Evolutionary conservation across 768 basidiomycete genomes (phyloP).

Genomic region (Pleurotus sapidus): DNA sequence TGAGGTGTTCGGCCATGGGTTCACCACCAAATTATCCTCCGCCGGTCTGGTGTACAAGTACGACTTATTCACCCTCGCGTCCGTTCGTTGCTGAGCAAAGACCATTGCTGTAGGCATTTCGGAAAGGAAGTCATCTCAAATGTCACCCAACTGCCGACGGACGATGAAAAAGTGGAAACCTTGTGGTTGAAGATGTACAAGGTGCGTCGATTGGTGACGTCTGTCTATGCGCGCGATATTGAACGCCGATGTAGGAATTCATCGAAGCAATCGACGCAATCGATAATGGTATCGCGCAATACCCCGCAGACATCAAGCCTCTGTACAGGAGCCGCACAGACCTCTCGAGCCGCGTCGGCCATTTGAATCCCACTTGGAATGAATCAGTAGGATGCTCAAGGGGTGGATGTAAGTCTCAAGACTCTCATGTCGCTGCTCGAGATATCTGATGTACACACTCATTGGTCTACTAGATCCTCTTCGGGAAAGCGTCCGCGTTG

Average conservation of each 20-base stretch:
- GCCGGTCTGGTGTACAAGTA: conserved; percentile 97
- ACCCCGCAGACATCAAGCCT: conserved; percentile 60
- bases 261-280: conserved; percentile 93
- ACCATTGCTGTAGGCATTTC: conserved; percentile 62
- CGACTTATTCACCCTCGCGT: conserved; percentile 16
- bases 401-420: conserved; percentile 62
- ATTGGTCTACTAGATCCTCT: conserved; percentile 49
- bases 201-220: conserved; percentile 31
- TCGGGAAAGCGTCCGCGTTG: conserved; percentile 75
- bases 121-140: conserved; percentile 82
- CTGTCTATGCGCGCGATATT: not conserved
- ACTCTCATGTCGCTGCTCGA: not conserved
- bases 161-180: conserved; percentile 63
- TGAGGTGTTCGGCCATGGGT: conserved; percentile 87
- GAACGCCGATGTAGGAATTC: conserved; percentile 57
- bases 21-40: conserved; percentile 84
- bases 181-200: conserved; percentile 92
- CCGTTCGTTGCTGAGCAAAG: not conserved
- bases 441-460: not conserved
- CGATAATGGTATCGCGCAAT: conserved; percentile 92
- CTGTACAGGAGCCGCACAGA: conserved; percentile 80
- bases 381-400: conserved; percentile 62
- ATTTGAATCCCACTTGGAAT: conserved; percentile 93
- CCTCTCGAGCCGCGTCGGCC: conserved; percentile 77
- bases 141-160: conserved; percentile 41